Conservation (phyloP, 257 asterid species). For the Parsonsia alboflavescens region DNA sequence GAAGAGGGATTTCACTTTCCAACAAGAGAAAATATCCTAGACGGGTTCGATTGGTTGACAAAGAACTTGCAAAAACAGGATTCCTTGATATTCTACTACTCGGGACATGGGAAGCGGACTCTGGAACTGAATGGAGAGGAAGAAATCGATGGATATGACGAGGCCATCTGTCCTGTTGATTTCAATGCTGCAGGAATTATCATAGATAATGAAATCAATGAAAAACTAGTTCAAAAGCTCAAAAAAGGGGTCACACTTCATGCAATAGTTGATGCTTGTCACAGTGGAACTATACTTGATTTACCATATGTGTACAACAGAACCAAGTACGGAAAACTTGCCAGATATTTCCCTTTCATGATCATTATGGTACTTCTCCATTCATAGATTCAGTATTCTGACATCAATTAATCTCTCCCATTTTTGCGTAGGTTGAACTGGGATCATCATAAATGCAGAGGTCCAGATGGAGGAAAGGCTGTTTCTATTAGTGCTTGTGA, state of each 20-base stretch:
- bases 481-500: constrained; percentile 74
- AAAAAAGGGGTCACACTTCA: constrained; percentile 49
- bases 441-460: constrained; percentile 45
- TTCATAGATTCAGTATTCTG: not conserved
- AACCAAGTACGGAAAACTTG: constrained; percentile 25
- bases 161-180: constrained; percentile 65
- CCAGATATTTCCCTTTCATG: not conserved
- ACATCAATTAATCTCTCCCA: not conserved
- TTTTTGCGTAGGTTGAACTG: constrained; percentile 35
- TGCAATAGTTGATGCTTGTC: constrained; percentile 69
- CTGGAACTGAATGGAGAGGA: constrained; percentile 22
- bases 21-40: constrained; percentile 37
- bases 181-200: constrained; percentile 47
- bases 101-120: constrained; percentile 40
- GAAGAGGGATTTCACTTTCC: constrained; percentile 35
- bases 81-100: constrained; percentile 46
- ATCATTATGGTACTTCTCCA: not conserved
- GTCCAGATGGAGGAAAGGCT: constrained; percentile 60
- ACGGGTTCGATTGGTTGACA: constrained; percentile 36
- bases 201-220: constrained; percentile 52
- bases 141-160: constrained; percentile 41
- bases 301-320: constrained; percentile 42
- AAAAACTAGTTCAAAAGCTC: constrained; percentile 48
- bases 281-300: constrained; percentile 81
- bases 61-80: constrained; percentile 26